phyloP scores from a whole-genome alignment of 768 basidiomycete species.

The Psilocybe azurescens region DNA sequence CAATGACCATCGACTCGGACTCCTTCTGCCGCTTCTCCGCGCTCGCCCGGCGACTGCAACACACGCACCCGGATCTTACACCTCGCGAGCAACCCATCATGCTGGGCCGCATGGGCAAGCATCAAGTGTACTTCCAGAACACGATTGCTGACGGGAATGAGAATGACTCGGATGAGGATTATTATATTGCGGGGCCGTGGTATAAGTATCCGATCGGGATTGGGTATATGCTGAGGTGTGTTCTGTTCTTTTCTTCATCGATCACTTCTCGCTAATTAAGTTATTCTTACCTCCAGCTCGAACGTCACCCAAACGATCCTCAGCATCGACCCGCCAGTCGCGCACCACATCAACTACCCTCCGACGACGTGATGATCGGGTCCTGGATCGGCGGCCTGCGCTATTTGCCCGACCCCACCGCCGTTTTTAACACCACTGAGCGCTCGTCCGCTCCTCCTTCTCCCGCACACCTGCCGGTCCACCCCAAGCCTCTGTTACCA shows the following conservation, averaged over 20 bases:
- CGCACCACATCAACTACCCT: constrained; percentile 9
- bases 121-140: constrained; percentile 1
- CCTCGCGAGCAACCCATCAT: constrained; percentile 1
- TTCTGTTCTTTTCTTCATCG: background rate
- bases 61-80: background rate
- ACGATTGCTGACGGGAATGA: background rate
- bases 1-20: constrained; percentile 11
- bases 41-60: background rate
- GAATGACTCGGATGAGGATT: background rate
- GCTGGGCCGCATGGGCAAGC: constrained; percentile 1
- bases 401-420: background rate
- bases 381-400: background rate
- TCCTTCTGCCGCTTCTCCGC: constrained; percentile 6
- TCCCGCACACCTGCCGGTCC: background rate
- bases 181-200: background rate
- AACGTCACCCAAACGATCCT: constrained; percentile 2
- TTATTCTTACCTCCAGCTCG: background rate
- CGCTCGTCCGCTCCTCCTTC: background rate
- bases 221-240: constrained; percentile 5
- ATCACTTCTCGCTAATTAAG: too few species aligned
- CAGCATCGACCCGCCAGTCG: constrained; percentile 1
- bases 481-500: background rate
- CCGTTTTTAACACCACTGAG: background rate
- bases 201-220: constrained; percentile 5
- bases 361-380: constrained; percentile 10